Evolutionary conservation across 306 rosid species (phyloP).

Genomic region (Benincasa hispida): DNA sequence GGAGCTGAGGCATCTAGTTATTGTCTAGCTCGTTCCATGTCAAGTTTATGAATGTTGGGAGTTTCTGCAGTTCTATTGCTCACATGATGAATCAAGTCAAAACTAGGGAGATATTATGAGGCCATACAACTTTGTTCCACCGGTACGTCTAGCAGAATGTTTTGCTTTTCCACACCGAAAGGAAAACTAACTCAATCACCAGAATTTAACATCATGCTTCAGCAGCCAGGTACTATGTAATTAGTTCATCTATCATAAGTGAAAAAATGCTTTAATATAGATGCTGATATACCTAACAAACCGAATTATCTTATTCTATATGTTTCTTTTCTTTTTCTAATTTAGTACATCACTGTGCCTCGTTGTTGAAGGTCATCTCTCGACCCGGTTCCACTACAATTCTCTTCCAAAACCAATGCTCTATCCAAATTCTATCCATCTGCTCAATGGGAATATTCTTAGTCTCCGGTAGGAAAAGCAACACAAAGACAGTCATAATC

Average conservation of each 20-base stretch:
- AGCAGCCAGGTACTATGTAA: not conserved
- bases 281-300: not conserved
- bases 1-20: not conserved
- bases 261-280: not conserved
- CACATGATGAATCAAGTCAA: not conserved
- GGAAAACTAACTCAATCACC: not conserved
- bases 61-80: not conserved
- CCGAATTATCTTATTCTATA: not conserved
- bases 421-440: conserved; percentile 51
- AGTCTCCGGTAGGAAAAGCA: conserved; percentile 8
- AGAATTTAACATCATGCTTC: not conserved
- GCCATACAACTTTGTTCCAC: not conserved
- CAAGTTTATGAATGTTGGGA: not conserved
- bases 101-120: not conserved
- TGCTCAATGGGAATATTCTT: conserved; percentile 35
- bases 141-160: not conserved
- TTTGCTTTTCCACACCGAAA: not conserved
- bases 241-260: not conserved
- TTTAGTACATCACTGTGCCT: not conserved
- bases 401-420: conserved; percentile 51
- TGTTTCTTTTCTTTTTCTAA: too few species aligned
- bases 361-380: not conserved
- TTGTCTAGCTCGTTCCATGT: not conserved
- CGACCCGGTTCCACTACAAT: conserved; percentile 18
- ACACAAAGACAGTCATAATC: conserved; percentile 9